phyloP scores from a whole-genome alignment of 2,329 filamentous ascomycete genomes.

The Lachnellula arida region DNA sequence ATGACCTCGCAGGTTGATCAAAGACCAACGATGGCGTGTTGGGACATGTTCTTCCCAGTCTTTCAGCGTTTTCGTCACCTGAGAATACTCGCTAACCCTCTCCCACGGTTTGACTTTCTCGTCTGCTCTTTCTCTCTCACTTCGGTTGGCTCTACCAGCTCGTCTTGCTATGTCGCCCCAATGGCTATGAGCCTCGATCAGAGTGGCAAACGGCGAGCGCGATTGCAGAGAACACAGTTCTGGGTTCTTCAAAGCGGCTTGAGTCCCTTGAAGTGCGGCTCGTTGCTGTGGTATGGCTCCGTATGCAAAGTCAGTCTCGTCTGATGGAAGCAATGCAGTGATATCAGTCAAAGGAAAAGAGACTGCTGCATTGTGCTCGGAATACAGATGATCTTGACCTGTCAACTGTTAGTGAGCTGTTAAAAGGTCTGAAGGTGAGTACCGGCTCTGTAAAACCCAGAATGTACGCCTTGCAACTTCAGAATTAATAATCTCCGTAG shows the following conservation, averaged over 20 bases:
- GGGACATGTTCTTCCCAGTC: conserved; percentile 32
- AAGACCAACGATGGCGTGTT: conserved; percentile 31
- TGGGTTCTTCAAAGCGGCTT: conserved; percentile 28
- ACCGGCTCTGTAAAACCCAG: conserved; percentile 31
- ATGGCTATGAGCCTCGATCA: conserved; percentile 36
- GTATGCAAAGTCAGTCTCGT: conserved; percentile 37
- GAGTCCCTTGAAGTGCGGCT: conserved; percentile 33
- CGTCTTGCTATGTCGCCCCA: conserved; percentile 35
- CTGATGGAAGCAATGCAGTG: conserved; percentile 34
- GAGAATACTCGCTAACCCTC: conserved; percentile 24
- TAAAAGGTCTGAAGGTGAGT: too few relatives aligned
- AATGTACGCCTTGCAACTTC: conserved; percentile 35
- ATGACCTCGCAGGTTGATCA: conserved; percentile 36
- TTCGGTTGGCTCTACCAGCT: conserved; percentile 20
- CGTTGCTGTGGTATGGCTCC: conserved; percentile 28
- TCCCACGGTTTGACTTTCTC: conserved; percentile 23
- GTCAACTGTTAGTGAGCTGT: conserved; percentile 6
- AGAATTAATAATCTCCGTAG: conserved; percentile 31
- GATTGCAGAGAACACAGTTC: conserved; percentile 19
- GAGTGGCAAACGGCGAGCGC: conserved; percentile 35
- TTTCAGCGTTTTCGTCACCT: conserved; percentile 19
- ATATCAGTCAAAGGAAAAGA: conserved; percentile 35
- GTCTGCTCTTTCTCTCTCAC: too few relatives aligned
- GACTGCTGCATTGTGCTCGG: conserved; percentile 32
- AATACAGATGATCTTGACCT: conserved; percentile 35